phyloP scores from a whole-genome alignment of 2,329 filamentous ascomycete genomes.

The Tetracladium maxilliforme region DNA sequence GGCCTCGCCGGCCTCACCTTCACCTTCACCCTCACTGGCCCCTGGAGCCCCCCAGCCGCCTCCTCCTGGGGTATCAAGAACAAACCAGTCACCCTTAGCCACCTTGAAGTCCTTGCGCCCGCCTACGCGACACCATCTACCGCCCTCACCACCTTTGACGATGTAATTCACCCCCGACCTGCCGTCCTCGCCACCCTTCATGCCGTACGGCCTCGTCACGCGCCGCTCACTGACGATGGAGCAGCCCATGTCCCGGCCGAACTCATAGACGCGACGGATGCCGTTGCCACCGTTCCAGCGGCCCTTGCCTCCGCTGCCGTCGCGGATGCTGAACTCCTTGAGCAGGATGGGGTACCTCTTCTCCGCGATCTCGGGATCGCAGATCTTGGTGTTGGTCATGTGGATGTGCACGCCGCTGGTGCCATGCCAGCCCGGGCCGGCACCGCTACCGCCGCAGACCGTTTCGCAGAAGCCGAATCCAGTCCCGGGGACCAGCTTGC shows the following conservation, averaged over 20 bases:
- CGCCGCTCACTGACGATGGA: background rate
- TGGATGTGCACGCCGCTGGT: slow-evolving; percentile 16
- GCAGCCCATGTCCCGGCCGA: background rate
- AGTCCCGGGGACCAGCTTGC: slow-evolving; percentile 9
- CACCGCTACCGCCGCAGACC: slow-evolving; percentile 17
- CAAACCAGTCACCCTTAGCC: slow-evolving; percentile 1
- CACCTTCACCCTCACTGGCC: too few relatives aligned
- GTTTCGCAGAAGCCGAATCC: slow-evolving; percentile 21
- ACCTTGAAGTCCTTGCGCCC: slow-evolving; percentile 1
- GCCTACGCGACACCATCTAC: slow-evolving; percentile 1
- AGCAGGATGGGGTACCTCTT: slow-evolving; percentile 18
- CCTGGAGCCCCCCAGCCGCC: slow-evolving; percentile 5
- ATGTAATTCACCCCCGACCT: background rate
- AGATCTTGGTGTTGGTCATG: slow-evolving; percentile 22
- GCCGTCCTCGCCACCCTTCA: background rate
- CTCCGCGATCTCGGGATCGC: slow-evolving; percentile 19
- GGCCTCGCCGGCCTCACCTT: too few relatives aligned
- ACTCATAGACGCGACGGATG: background rate
- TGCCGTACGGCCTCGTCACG: background rate
- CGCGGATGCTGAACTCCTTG: slow-evolving; percentile 15
- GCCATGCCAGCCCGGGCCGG: slow-evolving; percentile 14
- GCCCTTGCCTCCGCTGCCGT: slow-evolving; percentile 8
- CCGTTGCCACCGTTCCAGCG: background rate
- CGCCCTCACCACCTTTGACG: too few relatives aligned
- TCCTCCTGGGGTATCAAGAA: slow-evolving; percentile 2